These are phyloP conservation scores for Fusarium continuum DNA, from an alignment of 2,329 filamentous ascomycete genomes.

Conservation along the genomic window DNA sequence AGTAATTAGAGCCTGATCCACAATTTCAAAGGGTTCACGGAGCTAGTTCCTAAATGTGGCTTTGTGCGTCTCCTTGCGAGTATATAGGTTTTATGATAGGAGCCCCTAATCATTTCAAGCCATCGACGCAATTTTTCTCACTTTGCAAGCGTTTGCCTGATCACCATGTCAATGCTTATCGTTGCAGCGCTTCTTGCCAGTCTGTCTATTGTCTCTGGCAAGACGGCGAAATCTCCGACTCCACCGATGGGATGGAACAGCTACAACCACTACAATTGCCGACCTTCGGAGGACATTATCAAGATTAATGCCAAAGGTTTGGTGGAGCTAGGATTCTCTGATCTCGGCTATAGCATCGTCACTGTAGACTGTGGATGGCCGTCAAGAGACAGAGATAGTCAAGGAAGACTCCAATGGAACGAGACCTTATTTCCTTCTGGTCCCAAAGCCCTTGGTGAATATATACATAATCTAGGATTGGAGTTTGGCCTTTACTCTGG, in stretches of 20 bases:
- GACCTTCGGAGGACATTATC: constrained; percentile 31
- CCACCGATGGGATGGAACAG: constrained; percentile 66
- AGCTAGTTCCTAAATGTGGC: neutral
- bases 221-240: constrained; percentile 42
- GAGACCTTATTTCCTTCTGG: constrained; percentile 59
- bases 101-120: too few relatives aligned
- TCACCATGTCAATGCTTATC: constrained; percentile 11
- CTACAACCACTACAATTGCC: constrained; percentile 58
- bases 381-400: constrained; percentile 48
- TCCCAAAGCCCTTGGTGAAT: constrained; percentile 58
- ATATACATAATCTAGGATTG: constrained; percentile 58
- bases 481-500: constrained; percentile 66
- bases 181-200: constrained; percentile 6
- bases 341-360: constrained; percentile 64
- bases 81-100: neutral
- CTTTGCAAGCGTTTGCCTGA: neutral
- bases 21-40: too few relatives aligned
- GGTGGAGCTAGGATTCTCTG: constrained; percentile 59
- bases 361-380: constrained; percentile 69
- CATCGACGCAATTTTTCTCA: too few relatives aligned
- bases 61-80: neutral
- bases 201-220: neutral
- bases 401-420: constrained; percentile 62
- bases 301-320: constrained; percentile 61
- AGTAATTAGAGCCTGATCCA: neutral